Base-by-base conservation (phyloP, 2,329 filamentous ascomycete genomes). In the Neonectria sp. region DNA sequence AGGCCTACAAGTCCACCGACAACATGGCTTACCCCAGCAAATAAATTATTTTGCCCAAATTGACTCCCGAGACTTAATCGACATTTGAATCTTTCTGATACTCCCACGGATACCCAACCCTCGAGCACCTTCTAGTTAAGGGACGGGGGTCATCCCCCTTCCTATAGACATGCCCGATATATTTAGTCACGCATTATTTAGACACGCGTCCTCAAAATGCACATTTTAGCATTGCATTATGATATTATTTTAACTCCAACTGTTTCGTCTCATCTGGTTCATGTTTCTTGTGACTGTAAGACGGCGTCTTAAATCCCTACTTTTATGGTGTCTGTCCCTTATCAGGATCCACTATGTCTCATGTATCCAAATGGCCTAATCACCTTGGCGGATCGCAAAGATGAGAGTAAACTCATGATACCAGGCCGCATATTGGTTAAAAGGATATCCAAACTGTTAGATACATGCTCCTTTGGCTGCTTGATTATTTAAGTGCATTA, bases 1-100 rank as follows among this genome's bases (percentile, higher is more conserved):
- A 74, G 49, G 73, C 70, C 29, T 75, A 75, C 45, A 76, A 73
- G 62, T 24, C 64, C 52, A 73, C 70, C 21, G 73, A 75, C 29
- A 68, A 63, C 2, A 75, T 75, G 73, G 21, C 45, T 3, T 57
- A 69, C 11, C 73, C 73, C 12, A 55, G 51, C n/a, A 61, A 67
- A 45, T 68, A 61, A 65, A n/a, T 45, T 2, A 3, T 27, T 40
- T 33, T 35, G 21, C 3, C 3, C 15, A 48, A 21, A 29, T 11
- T 8, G 37, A 31, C 35, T 21, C n/a, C 43, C 43, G 62, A 59
- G 60, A 40, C 49, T 21, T 56, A 49, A 48, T 66, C 53, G 43
- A 53, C 13, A 59, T 63, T 62, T 59, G 27, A 59, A 35, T 40
- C 37, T 40, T 49, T 68, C 56, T 70, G 15, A 35, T 43, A 63